Evolutionary conservation across 495 filamentous ascomycete genomes (phyloP), one percentile per base, ranked within the genome.

Genomic region (Darksidea phi): DNA sequence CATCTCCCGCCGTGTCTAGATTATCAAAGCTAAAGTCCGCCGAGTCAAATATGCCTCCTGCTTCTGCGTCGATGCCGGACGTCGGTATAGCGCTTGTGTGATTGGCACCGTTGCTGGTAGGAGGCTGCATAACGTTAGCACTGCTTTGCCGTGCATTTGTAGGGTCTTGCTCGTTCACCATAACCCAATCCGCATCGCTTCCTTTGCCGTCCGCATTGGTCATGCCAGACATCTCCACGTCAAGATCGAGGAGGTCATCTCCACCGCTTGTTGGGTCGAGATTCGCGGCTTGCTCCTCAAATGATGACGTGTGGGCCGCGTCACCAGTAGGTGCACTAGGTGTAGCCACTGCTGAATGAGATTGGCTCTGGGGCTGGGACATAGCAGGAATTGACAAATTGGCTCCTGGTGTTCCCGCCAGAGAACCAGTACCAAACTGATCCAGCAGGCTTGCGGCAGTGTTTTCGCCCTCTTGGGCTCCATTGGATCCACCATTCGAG

Each of bases 1-100:
- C 83, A 72, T 85, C 82, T 5, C 84, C 84, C 0, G 84, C 82
- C 32, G 79, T 80, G 64, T 86, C 81, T 58, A 87, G 79, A 63
- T 81, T 82, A 64, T 77, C 79, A 52, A 84, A 83, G 59, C 76
- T 73, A 18, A 84, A 84, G 59, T 77, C 78, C 8, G 56, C 48
- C 8, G 51, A 56, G 42, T 70, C 68, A 48, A 71, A 71, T 49
- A 71, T 54, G 15, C 68, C 72, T 13, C 70, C 61, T 1, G 59
- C 60, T 21, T 70, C 65, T 50, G 64, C 53, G 20, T 62, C 67
- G 13, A 61, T 58, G 0, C 62, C 66, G 6, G 61, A 55, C 11
- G 64, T 60, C 11, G 58, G 5, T 37, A 38, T 24, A 13, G 47
- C 37, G 18, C 23, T 45, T 47, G 47, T 52, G 11, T 37, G 36